Base-by-base conservation (phyloP, 2,329 filamentous ascomycete species). In the Pseudocercospora cruenta region DNA sequence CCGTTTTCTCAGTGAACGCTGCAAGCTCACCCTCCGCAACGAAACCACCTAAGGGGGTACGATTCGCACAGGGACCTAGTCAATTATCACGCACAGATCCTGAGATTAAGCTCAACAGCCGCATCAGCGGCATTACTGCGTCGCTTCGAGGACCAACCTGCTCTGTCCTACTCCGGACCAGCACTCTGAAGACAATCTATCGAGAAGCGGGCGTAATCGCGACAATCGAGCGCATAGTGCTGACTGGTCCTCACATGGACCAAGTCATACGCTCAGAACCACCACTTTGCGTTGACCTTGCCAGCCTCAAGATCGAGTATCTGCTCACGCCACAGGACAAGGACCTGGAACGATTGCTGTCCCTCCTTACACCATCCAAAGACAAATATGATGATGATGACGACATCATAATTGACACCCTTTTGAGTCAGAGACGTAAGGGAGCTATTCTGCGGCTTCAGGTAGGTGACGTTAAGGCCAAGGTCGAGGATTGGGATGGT, bases 351-450 rank as follows among this genome's bases (percentile, higher is more conserved):
- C 87, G 90, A 36, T 84, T 99, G 1, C 82, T 99, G 0, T 90
- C 91, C 60, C 84, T 99, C 60, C 91, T 99, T 63, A 96, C 91
- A 6, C 96, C 95, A 0, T 97, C 94, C 0, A 95, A 93, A 70
- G 89, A 95, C 77, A 93, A 94, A 69, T 97, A 95, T 72, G 90
- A 94, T 67, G 88, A 89, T 55, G 91, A 96, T 67, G 93, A 97
- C 72, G 94, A 98, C 73, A 96, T 99, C 67, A 89, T 99, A 84
- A 87, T 99, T 22, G 94, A 98, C 72, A 97, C 93, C 0, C 83
- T 99, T 0, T 81, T 98, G 14, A 86, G 92, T 22, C 95, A 99
- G 77, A 85, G 95, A 66, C 87, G 90, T 61, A 94, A 97, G 78
- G 95, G 94, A 0, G 89, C 91, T 9, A 90, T 98, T 6, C 81